Evolutionary conservation across 108 stramenopile species (phyloP), one percentile per base, ranked within the genome.

Genomic region (Nitzschia inconspicua): DNA sequence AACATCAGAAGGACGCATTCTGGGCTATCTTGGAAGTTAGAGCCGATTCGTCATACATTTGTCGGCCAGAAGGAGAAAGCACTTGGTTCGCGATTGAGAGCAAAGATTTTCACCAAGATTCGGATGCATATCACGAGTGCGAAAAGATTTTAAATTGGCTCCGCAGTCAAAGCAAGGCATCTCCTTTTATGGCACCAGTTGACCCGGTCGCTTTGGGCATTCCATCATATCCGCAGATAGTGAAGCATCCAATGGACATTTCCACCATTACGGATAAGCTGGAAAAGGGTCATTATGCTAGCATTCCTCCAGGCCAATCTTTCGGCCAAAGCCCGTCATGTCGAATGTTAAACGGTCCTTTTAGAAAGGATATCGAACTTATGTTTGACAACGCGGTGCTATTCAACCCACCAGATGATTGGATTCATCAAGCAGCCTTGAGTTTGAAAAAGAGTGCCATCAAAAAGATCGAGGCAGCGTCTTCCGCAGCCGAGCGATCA

Each of bases 191-290:
- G 51, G 50, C 70, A 43, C 95, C 96, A 16, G 95, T 97, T 14
- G 96, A 98, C 68, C 94, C 95, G 0, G 80, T 93, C n/a, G 82
- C 89, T 2, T 76, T 98, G 35, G 73, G 72, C 13, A 86, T 98
- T 46, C 95, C 94, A 2, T 78, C 89, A 47, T 98, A 98, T 72
- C 73, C 73, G 42, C 70, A 85, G 9, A 80, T 93, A n/a, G 67
- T 95, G 49, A 91, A 89, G 65, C 49, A 75, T 44, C 96, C 98
- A 2, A 98, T 98, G 98, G 98, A 98, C 65, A 60, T 98, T n/a
- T 81, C 85, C 9, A 98, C 96, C 0, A 49, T 94, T 32, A 44
- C 71, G 37, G 52, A 65, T 23, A 80, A 91, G 44, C 77, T 97
- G 6, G 80, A 91, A 36, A 67, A 75, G 19, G 95, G 94, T 6